A percentile compares a stretch with the other conserved stretches of the same genome.
Evolutionary conservation across 148 eudicot genomes (phyloP).

Genomic region (Chenopodium suecicum): DNA sequence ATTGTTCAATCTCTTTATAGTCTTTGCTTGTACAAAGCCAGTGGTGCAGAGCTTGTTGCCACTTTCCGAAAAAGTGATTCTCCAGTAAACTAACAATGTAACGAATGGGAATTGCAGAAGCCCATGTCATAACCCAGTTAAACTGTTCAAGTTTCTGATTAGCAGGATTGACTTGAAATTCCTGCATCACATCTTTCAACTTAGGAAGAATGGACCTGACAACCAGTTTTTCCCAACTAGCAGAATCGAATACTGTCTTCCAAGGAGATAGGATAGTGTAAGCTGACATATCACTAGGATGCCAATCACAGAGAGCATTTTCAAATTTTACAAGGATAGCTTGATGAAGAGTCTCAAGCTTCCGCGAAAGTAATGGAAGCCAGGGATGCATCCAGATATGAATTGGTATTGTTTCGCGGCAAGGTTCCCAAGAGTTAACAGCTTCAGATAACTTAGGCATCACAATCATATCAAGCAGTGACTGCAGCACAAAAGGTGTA

Average conservation of each 20-base stretch:
- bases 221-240: slow-evolving; percentile 82
- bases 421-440: slow-evolving; percentile 81
- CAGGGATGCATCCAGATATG: slow-evolving; percentile 93
- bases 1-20: slow-evolving; percentile 58
- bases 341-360: slow-evolving; percentile 55
- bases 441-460: slow-evolving; percentile 80
- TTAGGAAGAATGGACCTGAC: slow-evolving; percentile 72
- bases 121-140: slow-evolving; percentile 69
- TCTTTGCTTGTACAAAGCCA: slow-evolving; percentile 68
- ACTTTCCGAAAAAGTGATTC: slow-evolving; percentile 68
- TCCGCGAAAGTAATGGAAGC: slow-evolving; percentile 74
- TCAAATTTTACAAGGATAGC: slow-evolving; percentile 61
- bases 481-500: slow-evolving; percentile 57
- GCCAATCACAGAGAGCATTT: slow-evolving; percentile 79
- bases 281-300: slow-evolving; percentile 77
- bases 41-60: slow-evolving; percentile 73
- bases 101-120: slow-evolving; percentile 57
- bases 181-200: slow-evolving; percentile 57
- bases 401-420: slow-evolving; percentile 73
- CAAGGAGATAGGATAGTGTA: slow-evolving; percentile 69
- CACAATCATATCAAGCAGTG: slow-evolving; percentile 59
- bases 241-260: slow-evolving; percentile 76
- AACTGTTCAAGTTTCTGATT: slow-evolving; percentile 70
- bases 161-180: slow-evolving; percentile 71
- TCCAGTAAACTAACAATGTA: slow-evolving; percentile 80